phyloP scores from a whole-genome alignment of 2,329 filamentous ascomycete genomes.

The Aurifilum marmelostoma region DNA sequence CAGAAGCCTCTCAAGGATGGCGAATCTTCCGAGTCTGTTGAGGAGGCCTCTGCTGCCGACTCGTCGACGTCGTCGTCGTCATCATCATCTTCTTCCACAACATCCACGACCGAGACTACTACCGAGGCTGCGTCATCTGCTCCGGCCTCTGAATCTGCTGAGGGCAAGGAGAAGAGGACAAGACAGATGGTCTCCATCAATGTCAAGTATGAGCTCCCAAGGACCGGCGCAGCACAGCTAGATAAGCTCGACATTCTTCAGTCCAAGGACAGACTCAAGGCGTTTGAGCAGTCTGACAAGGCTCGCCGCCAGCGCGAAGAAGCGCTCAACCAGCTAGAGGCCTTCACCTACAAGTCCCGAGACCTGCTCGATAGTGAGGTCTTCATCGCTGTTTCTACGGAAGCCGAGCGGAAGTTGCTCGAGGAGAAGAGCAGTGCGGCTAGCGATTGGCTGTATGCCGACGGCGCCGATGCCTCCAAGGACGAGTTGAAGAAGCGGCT shows the following conservation, averaged over 20 bases:
- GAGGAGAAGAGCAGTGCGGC: constrained; percentile 68
- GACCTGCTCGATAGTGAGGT: constrained; percentile 78
- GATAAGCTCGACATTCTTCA: constrained; percentile 53
- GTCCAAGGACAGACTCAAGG: constrained; percentile 72
- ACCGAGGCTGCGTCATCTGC: constrained; percentile 43
- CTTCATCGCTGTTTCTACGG: constrained; percentile 73
- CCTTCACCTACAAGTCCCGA: constrained; percentile 85
- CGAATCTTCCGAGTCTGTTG: constrained; percentile 50
- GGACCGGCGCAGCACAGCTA: constrained; percentile 54
- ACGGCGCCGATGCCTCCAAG: constrained; percentile 75
- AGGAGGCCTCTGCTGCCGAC: constrained; percentile 49
- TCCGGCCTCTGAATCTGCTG: constrained; percentile 52
- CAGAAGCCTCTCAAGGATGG: constrained; percentile 73
- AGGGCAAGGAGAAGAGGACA: constrained; percentile 59
- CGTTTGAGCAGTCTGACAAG: constrained; percentile 85
- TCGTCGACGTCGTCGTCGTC: constrained; percentile 41
- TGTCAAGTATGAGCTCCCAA: constrained; percentile 53
- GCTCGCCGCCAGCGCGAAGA: constrained; percentile 80
- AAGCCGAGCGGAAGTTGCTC: constrained; percentile 67
- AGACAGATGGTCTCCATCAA: constrained; percentile 62
- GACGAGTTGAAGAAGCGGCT: constrained; percentile 77
- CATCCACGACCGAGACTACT: constrained; percentile 37
- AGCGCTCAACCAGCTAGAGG: constrained; percentile 88
- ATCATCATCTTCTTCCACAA: constrained; percentile 38
- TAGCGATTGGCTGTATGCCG: constrained; percentile 90